Evolutionary conservation across 306 rosid species (phyloP).

Genomic region (Medicago truncatula): DNA sequence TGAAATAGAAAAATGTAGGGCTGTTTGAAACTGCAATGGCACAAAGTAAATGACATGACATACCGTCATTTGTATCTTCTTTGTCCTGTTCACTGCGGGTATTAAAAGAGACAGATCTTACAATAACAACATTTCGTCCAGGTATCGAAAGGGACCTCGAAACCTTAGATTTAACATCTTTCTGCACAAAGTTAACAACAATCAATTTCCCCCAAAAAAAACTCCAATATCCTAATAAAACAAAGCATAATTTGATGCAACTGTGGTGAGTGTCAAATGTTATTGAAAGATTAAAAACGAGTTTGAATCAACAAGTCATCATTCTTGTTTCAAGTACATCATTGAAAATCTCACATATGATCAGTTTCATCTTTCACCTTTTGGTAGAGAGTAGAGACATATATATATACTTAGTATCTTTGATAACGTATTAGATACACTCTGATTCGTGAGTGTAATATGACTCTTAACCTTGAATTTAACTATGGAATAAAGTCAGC

Average conservation of each 20-base stretch:
- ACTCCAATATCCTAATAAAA: slow-evolving; percentile 6
- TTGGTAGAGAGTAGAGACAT: too few species aligned
- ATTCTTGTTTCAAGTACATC: background rate
- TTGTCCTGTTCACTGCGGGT: slow-evolving; percentile 52
- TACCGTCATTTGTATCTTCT: slow-evolving; percentile 73
- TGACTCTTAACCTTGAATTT: background rate
- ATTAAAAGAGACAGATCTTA: slow-evolving; percentile 80
- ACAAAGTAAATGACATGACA: slow-evolving; percentile 29
- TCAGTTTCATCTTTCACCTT: slow-evolving; percentile 1
- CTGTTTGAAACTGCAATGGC: slow-evolving; percentile 31
- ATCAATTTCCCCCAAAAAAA: slow-evolving; percentile 4
- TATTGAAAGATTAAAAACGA: slow-evolving; percentile 15
- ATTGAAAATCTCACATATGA: background rate
- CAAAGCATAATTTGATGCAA: slow-evolving; percentile 37
- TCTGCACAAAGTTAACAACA: slow-evolving; percentile 62
- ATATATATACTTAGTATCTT: background rate
- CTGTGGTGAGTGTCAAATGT: slow-evolving; percentile 25
- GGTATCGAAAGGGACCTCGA: slow-evolving; percentile 94
- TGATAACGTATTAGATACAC: background rate
- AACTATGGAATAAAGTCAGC: background rate
- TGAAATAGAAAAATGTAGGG: slow-evolving; percentile 17
- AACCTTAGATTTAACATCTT: slow-evolving; percentile 65
- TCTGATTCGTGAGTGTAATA: slow-evolving; percentile 20
- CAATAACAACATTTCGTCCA: slow-evolving; percentile 72
- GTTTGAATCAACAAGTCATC: slow-evolving; percentile 29